phyloP scores from a whole-genome alignment of 768 basidiomycete genomes.

The Mycena polygramma region DNA sequence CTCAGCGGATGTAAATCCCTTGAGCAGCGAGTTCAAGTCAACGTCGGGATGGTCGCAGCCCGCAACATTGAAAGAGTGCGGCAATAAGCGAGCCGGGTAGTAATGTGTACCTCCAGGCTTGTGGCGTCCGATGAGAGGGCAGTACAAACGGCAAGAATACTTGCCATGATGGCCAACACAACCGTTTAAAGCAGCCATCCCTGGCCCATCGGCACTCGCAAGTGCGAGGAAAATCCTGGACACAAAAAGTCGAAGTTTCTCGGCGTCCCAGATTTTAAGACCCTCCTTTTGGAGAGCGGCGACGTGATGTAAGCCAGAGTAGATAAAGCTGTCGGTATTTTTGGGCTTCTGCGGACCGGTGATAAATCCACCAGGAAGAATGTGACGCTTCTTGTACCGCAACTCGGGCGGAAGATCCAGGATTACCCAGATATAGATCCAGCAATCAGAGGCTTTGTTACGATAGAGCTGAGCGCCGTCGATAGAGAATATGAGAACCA shows the following conservation, averaged over 20 bases:
- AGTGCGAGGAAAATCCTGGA: slow-evolving; percentile 31
- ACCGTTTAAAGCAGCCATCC: slow-evolving; percentile 46
- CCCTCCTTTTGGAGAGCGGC: slow-evolving; percentile 39
- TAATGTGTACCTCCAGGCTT: slow-evolving; percentile 46
- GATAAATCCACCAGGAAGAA: slow-evolving; percentile 41
- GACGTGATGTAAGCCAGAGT: slow-evolving; percentile 41
- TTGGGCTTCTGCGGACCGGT: slow-evolving; percentile 45
- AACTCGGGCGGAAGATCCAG: slow-evolving; percentile 43
- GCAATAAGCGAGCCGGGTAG: slow-evolving; percentile 48
- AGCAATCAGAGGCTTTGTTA: slow-evolving; percentile 55
- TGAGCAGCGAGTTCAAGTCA: slow-evolving; percentile 32
- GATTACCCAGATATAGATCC: slow-evolving; percentile 55
- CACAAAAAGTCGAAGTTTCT: slow-evolving; percentile 30
- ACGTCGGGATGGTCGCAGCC: slow-evolving; percentile 49
- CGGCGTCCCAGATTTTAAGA: slow-evolving; percentile 47
- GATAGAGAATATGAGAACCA: slow-evolving; percentile 48
- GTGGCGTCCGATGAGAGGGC: slow-evolving; percentile 41
- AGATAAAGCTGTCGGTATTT: slow-evolving; percentile 41
- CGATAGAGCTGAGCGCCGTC: slow-evolving; percentile 57
- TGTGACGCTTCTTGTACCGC: slow-evolving; percentile 45
- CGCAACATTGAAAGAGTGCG: slow-evolving; percentile 37
- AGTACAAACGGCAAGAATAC: slow-evolving; percentile 22
- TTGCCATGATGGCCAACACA: slow-evolving; percentile 38
- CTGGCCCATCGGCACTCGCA: slow-evolving; percentile 43
- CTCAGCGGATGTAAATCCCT: slow-evolving; percentile 5